Conservation (phyloP, 2,329 filamentous ascomycete genomes). For the Daldinia sp. region DNA sequence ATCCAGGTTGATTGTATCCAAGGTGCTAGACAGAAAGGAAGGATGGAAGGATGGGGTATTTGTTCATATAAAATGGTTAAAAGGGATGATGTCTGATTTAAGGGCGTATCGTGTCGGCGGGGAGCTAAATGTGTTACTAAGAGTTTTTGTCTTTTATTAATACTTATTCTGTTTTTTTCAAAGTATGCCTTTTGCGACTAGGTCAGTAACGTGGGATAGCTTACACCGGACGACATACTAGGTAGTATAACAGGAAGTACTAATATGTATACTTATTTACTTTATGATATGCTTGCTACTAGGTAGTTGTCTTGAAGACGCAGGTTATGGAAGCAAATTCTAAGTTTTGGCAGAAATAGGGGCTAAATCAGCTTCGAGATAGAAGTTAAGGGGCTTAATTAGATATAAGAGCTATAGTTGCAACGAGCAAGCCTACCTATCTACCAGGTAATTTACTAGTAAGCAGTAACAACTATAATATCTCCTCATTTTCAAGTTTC, state of each 20-base stretch:
- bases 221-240: not conserved
- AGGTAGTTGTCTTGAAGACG: too few species aligned
- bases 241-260: not conserved
- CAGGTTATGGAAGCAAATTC: too few species aligned
- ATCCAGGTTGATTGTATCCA: not conserved
- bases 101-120: slow-evolving; percentile 5
- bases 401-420: too few species aligned
- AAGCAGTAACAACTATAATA: too few species aligned
- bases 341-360: too few species aligned
- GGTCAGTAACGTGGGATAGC: not conserved
- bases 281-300: too few species aligned
- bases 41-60: too few species aligned
- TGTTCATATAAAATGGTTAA: slow-evolving; percentile 15
- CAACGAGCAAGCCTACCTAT: too few species aligned
- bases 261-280: not conserved
- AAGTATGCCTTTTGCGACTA: not conserved
- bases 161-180: slow-evolving; percentile 1
- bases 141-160: slow-evolving; percentile 14
- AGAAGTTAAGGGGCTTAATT: too few species aligned
- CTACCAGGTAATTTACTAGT: too few species aligned
- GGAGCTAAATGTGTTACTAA: slow-evolving; percentile 5
- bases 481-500: too few species aligned
- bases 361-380: too few species aligned
- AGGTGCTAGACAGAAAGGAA: not conserved
- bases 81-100: slow-evolving; percentile 16